These are phyloP conservation scores for Flaveria linearis DNA, from an alignment of 129 eudicot genomes.

Conservation along the genomic window DNA sequence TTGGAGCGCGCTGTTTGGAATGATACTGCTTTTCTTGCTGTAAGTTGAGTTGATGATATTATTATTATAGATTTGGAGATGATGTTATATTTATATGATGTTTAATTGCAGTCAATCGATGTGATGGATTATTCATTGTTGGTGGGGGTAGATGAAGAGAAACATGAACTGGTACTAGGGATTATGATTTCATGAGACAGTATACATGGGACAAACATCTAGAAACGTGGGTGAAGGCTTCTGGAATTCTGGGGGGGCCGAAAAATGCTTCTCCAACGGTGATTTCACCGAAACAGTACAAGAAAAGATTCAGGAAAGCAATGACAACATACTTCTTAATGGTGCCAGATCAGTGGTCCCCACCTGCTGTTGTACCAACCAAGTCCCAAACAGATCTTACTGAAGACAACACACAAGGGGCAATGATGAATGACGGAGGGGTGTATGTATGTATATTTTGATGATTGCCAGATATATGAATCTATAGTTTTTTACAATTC, in stretches of 20 bases:
- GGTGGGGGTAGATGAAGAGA: conserved; percentile 95
- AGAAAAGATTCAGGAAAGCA: conserved; percentile 94
- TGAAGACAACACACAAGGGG: conserved; percentile 47
- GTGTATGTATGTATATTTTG: not conserved
- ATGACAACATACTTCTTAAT: conserved; percentile 92
- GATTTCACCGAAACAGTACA: conserved; percentile 93
- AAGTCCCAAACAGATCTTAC: conserved; percentile 61
- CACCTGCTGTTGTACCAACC: conserved; percentile 66
- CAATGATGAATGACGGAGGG: conserved; percentile 32
- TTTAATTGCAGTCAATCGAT: conserved; percentile 68
- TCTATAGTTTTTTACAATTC: conserved; percentile 10
- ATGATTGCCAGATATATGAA: not conserved
- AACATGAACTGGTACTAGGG: conserved; percentile 88
- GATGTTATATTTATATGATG: not conserved
- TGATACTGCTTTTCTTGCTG: conserved; percentile 97
- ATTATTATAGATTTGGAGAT: not conserved
- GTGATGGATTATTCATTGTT: conserved; percentile 97
- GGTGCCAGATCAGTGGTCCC: conserved; percentile 99
- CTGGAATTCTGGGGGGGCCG: conserved; percentile 96
- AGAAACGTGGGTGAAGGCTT: conserved; percentile 97
- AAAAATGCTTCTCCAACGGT: conserved; percentile 91
- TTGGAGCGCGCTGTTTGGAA: conserved; percentile 98
- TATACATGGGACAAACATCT: conserved; percentile 99
- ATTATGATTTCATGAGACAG: conserved; percentile 97
- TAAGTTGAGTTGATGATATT: conserved; percentile 43